Evolutionary conservation across 2,329 filamentous ascomycete genomes (phyloP), one percentile per base, ranked within the genome.

Genomic region (Hirsutella thompsonii): DNA sequence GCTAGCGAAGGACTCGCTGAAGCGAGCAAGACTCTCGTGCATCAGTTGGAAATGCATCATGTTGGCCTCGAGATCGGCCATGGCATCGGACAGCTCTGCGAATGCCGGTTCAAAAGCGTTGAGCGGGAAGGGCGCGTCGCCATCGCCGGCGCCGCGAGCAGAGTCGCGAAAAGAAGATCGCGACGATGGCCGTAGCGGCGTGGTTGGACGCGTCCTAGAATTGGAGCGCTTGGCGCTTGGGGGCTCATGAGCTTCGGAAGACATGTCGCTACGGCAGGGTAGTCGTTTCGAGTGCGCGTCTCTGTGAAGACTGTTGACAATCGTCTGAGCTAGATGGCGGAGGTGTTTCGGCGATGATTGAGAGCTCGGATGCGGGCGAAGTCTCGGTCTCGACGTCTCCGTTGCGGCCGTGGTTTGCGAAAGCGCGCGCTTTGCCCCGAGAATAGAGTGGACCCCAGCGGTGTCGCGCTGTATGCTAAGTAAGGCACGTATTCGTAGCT

Each of bases 21-120:
- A 98, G 20, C 92, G 78, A 20, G 86, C 79, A 50, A 98, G 64
- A 54, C 86, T 94, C 67, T 96, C 90, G 56, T 98, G 88, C 81
- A 98, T 93, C 47, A 95, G 68, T 61, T 96, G 90, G 50, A 98
- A 79, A 58, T 95, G 88, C 81, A 94, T 87, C 68, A 96, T 88
- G 60, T 98, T 96, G 45, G 88, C 86, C 67, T 98, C 92, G 9
- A 98, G 74, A 53, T 96, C 92, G 20, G 88, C 87, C 77, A 96
- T 89, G 44, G 84, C 83, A 60, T 98, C 92, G 9, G 86, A 83
- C 2, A 98, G 72, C 64, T 98, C 92, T 13, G 87, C 87, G 60
- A 98, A 96, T 13, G 84, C 82, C 0, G 88, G 86, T 57, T 96
- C 89, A 43, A 96, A 80, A 2, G 74, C 66, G 50, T 90, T 86